Conservation (phyloP, 352 stramenopile species). For the Thraustochytrium sp. region DNA sequence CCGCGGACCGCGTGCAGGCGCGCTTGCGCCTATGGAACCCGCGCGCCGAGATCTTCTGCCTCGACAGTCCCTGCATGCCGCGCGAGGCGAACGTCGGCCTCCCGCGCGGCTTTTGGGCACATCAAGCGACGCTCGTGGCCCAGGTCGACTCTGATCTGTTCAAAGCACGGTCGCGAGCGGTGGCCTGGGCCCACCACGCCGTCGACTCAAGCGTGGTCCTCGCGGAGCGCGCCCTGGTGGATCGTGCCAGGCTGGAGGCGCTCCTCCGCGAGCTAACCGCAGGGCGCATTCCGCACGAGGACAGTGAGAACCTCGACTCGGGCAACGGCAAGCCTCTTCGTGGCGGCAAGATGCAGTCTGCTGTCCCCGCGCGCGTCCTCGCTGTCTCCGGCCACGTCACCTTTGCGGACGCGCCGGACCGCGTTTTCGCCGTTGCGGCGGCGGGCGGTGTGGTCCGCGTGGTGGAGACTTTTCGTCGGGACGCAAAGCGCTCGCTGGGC, state of each 20-base stretch:
- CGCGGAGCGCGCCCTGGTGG: neutral
- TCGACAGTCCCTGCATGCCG: neutral
- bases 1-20: neutral
- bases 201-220: neutral
- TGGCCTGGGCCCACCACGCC: neutral
- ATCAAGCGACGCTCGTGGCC: too few species aligned
- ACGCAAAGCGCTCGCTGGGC: neutral
- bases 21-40: constrained; percentile 10
- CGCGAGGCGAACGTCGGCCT: neutral
- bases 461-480: neutral
- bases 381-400: neutral
- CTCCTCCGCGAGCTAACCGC: neutral
- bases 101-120: neutral
- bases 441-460: neutral
- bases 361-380: too few species aligned
- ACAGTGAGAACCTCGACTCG: neutral
- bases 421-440: neutral
- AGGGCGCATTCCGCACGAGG: neutral
- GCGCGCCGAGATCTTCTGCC: neutral
- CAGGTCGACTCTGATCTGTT: neutral
- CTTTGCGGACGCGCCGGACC: neutral
- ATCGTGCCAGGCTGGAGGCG: neutral
- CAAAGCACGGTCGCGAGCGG: neutral
- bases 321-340: neutral
- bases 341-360: too few species aligned